phyloP scores from a whole-genome alignment of 2,329 filamentous ascomycete species.

The Claviceps monticola region DNA sequence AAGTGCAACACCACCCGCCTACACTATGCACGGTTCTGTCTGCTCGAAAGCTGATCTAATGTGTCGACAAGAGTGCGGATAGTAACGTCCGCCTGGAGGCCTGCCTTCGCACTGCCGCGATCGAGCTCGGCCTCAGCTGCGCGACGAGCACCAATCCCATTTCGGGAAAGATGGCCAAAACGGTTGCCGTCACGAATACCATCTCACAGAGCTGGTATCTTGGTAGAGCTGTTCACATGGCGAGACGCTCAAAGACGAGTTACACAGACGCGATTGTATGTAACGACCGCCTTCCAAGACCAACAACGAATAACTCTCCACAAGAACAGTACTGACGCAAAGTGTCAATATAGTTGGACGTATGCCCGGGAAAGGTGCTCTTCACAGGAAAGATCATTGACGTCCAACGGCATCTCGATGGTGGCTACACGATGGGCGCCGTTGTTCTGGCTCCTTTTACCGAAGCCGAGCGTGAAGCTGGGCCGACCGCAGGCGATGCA shows the following conservation, averaged over 20 bases:
- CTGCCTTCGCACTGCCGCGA: constrained; percentile 20
- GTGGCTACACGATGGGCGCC: constrained; percentile 27
- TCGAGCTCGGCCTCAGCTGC: constrained; percentile 25
- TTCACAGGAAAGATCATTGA: constrained; percentile 27
- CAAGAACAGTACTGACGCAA: not conserved
- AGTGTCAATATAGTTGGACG: constrained; percentile 12
- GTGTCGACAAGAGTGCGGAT: constrained; percentile 17
- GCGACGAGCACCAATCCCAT: constrained; percentile 22
- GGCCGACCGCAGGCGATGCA: constrained; percentile 7
- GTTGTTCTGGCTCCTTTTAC: constrained; percentile 20
- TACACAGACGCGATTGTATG: constrained; percentile 16
- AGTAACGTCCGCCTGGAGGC: constrained; percentile 21
- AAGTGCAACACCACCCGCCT: not conserved
- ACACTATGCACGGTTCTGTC: not conserved
- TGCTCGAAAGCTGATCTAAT: not conserved
- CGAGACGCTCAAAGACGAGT: constrained; percentile 15
- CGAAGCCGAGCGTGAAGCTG: constrained; percentile 17
- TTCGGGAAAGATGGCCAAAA: constrained; percentile 9
- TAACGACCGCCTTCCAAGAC: not conserved
- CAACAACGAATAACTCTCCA: too few relatives aligned
- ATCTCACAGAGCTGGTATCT: constrained; percentile 22
- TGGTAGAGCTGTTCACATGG: constrained; percentile 17
- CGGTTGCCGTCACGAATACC: constrained; percentile 12
- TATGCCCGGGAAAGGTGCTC: constrained; percentile 21
- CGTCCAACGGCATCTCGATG: constrained; percentile 23